Evolutionary conservation across 257 asterid genomes (phyloP), one percentile per base, ranked within the genome.

Genomic region (Asclepias syriaca): DNA sequence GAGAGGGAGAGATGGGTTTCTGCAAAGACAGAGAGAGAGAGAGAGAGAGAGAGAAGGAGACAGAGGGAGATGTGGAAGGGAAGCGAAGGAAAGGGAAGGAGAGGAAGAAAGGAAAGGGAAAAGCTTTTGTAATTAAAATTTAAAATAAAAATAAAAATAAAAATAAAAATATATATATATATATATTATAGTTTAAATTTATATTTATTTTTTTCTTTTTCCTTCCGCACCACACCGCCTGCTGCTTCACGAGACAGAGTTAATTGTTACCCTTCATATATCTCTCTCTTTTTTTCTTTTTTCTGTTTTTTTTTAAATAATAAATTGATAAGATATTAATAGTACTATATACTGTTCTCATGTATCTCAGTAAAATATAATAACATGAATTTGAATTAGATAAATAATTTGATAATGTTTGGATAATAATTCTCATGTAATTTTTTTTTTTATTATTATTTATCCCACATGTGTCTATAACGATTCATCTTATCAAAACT

Each of bases 211-310:
- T 65, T 15, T 68, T 66, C 50, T 64, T 54, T 27, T 14, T 53
- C 45, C 43, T 18, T 43, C 54, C 2, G 18, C 51, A 19, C 18
- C 15, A 49, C 57, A 48, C 71, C 72, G 71, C 71, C 78, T 73
- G 80, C 85, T 78, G 77, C 78, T 76, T 84, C 86, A 82, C 88
- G 89, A 84, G 82, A 82, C 73, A 66, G 27, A 27, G 50, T 63
- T 61, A 14, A 63, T 63, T 34, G 67, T 32, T 32, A 8, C 19
- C n/a, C 74, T 68, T 70, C 64, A 34, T 54, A 69, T 70, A 53
- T 34, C 51, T 76, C 70, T 27, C 27, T 3, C 4, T 0, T 34
- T 5, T 2, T 40, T 40, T 27, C 3, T n/a, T 1, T 43, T 12
- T 22, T 19, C 19, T 16, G 15, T 15, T 46, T 40, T 6, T 40